Percentiles rank a stretch among this genome's conserved stretches.
These are phyloP conservation scores for Immersiella caudata DNA, from an alignment of 495 filamentous ascomycete genomes.

Conservation along the genomic window DNA sequence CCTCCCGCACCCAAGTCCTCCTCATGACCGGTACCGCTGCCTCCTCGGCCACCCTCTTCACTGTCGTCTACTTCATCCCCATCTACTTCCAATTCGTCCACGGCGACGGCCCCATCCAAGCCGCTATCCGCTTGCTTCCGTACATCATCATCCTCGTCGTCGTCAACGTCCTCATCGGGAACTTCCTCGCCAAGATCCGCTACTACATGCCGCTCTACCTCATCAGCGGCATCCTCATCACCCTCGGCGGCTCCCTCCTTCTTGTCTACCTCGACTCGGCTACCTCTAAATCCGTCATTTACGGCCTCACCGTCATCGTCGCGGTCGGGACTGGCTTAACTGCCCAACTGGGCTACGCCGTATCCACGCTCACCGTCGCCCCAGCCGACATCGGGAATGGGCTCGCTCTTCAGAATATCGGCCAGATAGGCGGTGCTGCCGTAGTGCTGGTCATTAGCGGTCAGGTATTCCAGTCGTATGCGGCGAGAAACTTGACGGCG, in stretches of 20 bases:
- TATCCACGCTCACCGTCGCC: constrained; percentile 54
- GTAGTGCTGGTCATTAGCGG: constrained; percentile 62
- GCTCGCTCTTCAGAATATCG: constrained; percentile 56
- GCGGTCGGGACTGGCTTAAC: constrained; percentile 58
- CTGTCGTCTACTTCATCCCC: constrained; percentile 54
- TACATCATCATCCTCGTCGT: constrained; percentile 56
- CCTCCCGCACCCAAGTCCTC: constrained; percentile 45
- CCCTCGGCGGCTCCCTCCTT: constrained; percentile 57
- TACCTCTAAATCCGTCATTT: constrained; percentile 47
- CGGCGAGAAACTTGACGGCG: constrained; percentile 33
- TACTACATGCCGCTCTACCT: constrained; percentile 65
- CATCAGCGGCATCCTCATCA: constrained; percentile 47
- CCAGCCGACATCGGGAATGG: constrained; percentile 45
- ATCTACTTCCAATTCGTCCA: constrained; percentile 64
- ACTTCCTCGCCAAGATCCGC: constrained; percentile 51
- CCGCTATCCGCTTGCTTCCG: constrained; percentile 62
- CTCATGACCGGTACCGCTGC: constrained; percentile 47
- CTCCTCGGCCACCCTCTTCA: constrained; percentile 40
- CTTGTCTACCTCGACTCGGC: constrained; percentile 44
- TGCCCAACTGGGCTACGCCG: constrained; percentile 56
- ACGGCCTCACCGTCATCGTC: constrained; percentile 58
- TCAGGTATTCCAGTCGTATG: constrained; percentile 56
- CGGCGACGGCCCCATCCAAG: constrained; percentile 49
- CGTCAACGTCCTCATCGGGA: constrained; percentile 52
- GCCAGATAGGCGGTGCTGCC: constrained; percentile 56